These are phyloP conservation scores for Aaosphaeria arxii DNA, from an alignment of 2,329 filamentous ascomycete genomes.

Conservation along the genomic window DNA sequence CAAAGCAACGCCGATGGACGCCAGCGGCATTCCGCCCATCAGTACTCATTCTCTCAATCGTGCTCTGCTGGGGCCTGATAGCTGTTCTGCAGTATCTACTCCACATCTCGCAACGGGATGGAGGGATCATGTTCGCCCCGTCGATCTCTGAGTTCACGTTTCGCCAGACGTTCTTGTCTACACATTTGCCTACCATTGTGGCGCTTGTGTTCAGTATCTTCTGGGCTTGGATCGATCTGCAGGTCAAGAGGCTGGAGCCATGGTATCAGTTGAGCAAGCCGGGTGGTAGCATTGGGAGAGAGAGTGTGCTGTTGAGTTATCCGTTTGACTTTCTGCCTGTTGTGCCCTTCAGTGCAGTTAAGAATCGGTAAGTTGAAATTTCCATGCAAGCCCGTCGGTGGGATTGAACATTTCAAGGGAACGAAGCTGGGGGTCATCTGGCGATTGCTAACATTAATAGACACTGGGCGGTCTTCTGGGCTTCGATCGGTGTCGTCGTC, in stretches of 20 bases:
- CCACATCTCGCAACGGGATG: conserved; percentile 35
- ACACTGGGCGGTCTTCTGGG: conserved; percentile 54
- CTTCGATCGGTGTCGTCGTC: conserved; percentile 48
- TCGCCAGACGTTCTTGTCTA: conserved; percentile 47
- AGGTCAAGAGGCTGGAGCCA: conserved; percentile 58
- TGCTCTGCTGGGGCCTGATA: conserved; percentile 33
- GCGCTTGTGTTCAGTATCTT: conserved; percentile 55
- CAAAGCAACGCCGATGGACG: conserved; percentile 11
- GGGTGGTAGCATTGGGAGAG: conserved; percentile 40
- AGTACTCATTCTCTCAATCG: conserved; percentile 9
- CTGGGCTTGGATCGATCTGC: conserved; percentile 61
- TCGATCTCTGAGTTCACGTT: conserved; percentile 38
- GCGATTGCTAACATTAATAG: conserved; percentile 20
- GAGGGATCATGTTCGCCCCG: conserved; percentile 43
- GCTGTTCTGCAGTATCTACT: conserved; percentile 47
- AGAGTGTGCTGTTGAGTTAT: conserved; percentile 55
- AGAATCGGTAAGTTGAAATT: conserved; percentile 17
- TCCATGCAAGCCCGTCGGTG: background rate
- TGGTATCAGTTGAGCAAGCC: conserved; percentile 56
- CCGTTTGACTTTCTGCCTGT: conserved; percentile 49
- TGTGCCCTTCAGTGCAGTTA: conserved; percentile 42
- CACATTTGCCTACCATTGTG: conserved; percentile 50
- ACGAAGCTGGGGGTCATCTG: background rate
- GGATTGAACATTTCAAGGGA: background rate
- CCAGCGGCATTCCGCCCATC: conserved; percentile 14